A percentile compares a stretch with the other conserved stretches of the same genome.
These are phyloP conservation scores for Marasmius fiardii DNA, from an alignment of 1,284 basidiomycete species.

Conservation along the genomic window DNA sequence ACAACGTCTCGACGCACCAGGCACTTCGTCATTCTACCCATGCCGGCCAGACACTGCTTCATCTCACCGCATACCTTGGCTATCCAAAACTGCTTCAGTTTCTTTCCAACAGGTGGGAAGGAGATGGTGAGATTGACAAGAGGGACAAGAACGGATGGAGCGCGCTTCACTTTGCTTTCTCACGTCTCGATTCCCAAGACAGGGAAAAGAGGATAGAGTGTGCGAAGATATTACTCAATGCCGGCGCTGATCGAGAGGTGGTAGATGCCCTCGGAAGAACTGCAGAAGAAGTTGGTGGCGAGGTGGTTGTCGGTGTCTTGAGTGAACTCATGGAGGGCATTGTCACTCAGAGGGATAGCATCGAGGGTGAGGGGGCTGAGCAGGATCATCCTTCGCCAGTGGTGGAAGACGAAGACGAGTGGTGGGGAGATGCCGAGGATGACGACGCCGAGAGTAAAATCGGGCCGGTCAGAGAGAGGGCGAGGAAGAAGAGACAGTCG, in stretches of 20 bases:
- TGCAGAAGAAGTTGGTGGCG: slow-evolving; percentile 71
- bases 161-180: slow-evolving; percentile 82
- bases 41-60: slow-evolving; percentile 82
- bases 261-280: slow-evolving; percentile 78
- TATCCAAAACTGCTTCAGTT: slow-evolving; percentile 73
- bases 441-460: slow-evolving; percentile 46
- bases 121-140: slow-evolving; percentile 81
- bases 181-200: slow-evolving; percentile 30
- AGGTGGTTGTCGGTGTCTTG: slow-evolving; percentile 31
- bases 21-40: slow-evolving; percentile 65
- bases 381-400: slow-evolving; percentile 27
- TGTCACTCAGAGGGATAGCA: slow-evolving; percentile 20
- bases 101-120: slow-evolving; percentile 62
- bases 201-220: slow-evolving; percentile 58
- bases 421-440: slow-evolving; percentile 67
- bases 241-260: slow-evolving; percentile 78
- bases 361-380: slow-evolving; percentile 34
- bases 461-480: slow-evolving; percentile 28
- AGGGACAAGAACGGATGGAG: slow-evolving; percentile 92
- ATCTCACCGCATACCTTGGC: slow-evolving; percentile 82
- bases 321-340: slow-evolving; percentile 29
- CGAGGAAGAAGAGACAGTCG: slow-evolving; percentile 22
- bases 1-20: slow-evolving; percentile 31
- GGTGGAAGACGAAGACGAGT: slow-evolving; percentile 59
- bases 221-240: slow-evolving; percentile 65